These are phyloP conservation scores for Capronia americana DNA, from an alignment of 2,329 filamentous ascomycete genomes.

Conservation along the genomic window DNA sequence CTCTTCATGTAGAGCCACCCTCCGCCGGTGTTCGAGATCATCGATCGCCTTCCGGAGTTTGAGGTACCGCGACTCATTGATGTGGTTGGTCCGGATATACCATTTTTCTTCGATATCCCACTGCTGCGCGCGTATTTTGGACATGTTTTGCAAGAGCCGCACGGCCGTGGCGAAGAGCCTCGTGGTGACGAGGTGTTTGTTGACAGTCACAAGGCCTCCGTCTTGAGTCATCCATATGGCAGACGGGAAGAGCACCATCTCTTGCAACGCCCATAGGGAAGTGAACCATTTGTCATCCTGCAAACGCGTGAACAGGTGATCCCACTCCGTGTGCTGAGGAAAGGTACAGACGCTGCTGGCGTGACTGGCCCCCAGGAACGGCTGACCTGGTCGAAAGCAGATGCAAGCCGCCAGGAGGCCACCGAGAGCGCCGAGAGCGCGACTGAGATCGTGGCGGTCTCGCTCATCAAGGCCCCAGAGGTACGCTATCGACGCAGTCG, in stretches of 20 bases:
- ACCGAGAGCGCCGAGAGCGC: neutral
- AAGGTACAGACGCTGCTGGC: neutral
- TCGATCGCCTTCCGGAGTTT: slow-evolving; percentile 1
- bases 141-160: neutral
- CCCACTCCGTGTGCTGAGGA: neutral
- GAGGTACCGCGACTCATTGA: neutral
- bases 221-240: slow-evolving; percentile 7
- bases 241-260: neutral
- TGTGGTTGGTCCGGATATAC: neutral
- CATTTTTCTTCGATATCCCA: neutral
- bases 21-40: neutral
- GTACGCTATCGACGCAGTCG: neutral
- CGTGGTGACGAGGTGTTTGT: neutral
- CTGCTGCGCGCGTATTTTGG: neutral
- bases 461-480: slow-evolving; percentile 5
- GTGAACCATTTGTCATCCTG: slow-evolving; percentile 8
- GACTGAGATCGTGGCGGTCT: neutral
- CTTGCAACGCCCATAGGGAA: slow-evolving; percentile 1
- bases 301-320: neutral
- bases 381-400: slow-evolving; percentile 1
- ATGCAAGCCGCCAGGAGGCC: slow-evolving; percentile 4
- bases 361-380: slow-evolving; percentile 2
- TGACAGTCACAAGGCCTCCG: neutral
- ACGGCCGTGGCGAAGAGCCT: neutral
- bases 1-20: slow-evolving; percentile 1